Evolutionary conservation across 306 rosid genomes (phyloP).

Genomic region (Acacia acuminata): DNA sequence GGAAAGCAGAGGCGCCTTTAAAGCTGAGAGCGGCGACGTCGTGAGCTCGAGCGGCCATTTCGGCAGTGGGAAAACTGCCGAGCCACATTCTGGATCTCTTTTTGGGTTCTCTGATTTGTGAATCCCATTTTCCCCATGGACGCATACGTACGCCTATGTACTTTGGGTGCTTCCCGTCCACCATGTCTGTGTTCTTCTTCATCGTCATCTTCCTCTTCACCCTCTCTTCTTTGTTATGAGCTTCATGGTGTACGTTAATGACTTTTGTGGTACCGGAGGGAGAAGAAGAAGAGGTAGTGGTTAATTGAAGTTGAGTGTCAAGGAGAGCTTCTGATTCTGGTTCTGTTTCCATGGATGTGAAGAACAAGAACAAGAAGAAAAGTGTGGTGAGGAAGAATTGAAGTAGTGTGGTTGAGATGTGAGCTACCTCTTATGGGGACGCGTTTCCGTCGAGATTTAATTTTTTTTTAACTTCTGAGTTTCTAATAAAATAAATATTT

Average conservation of each 20-base stretch:
- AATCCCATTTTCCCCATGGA: constrained; percentile 91
- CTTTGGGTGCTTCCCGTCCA: constrained; percentile 45
- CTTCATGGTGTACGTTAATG: neutral
- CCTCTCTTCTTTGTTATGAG: neutral
- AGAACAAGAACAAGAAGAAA: neutral
- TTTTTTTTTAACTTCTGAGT: too few species aligned
- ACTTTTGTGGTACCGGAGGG: neutral
- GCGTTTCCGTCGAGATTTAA: too few species aligned
- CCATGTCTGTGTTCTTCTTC: neutral
- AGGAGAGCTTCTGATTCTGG: constrained; percentile 33
- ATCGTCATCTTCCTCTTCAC: neutral
- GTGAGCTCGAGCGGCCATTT: constrained; percentile 91
- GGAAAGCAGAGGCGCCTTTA: constrained; percentile 69
- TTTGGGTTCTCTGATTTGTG: constrained; percentile 82
- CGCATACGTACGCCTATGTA: constrained; percentile 89
- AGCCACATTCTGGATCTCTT: constrained; percentile 92
- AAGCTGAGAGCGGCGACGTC: constrained; percentile 75
- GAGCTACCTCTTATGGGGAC: constrained; percentile 23
- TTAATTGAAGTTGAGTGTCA: constrained; percentile 13
- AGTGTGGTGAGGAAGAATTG: constrained; percentile 33
- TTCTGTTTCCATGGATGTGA: constrained; percentile 18
- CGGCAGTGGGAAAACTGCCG: constrained; percentile 70
- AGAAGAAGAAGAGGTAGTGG: neutral
- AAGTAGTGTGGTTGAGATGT: constrained; percentile 37
- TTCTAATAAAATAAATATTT: too few species aligned